These are phyloP conservation scores for Annona cherimola DNA, from an alignment of 164 flowering plant species.

Conservation along the genomic window DNA sequence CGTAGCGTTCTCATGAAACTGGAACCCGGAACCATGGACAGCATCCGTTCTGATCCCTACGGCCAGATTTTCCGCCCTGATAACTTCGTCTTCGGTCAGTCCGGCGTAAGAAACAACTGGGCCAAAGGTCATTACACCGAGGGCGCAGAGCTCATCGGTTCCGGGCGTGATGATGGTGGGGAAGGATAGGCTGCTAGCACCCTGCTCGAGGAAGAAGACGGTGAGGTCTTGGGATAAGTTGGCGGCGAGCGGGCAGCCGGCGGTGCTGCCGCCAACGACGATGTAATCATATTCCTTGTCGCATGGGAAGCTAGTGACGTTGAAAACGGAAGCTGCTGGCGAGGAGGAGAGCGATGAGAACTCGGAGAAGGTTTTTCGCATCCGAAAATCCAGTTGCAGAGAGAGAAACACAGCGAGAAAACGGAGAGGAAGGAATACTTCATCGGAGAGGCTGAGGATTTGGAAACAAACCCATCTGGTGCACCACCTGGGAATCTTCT, in stretches of 20 bases:
- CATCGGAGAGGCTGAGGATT: constrained; percentile 41
- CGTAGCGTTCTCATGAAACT: constrained; percentile 11
- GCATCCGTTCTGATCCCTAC: constrained; percentile 4
- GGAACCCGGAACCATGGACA: constrained; percentile 16
- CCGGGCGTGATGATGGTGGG: constrained; percentile 24
- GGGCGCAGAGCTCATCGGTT: no score
- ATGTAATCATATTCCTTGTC: constrained; percentile 80
- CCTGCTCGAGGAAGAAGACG: constrained; percentile 74
- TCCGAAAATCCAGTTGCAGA: no score
- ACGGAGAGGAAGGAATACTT: no score
- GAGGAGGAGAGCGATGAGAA: no score
- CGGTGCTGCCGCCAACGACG: constrained; percentile 87
- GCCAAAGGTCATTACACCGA: no score
- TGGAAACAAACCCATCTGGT: constrained; percentile 56
- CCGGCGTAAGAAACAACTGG: no score
- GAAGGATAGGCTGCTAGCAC: constrained; percentile 18
- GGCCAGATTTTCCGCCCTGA: neutral
- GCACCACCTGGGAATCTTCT: constrained; percentile 54
- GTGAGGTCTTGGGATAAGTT: constrained; percentile 46
- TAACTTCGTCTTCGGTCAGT: no score
- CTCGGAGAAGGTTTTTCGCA: no score
- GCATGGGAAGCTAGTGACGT: constrained; percentile 60
- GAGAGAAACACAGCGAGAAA: no score
- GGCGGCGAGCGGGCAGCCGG: constrained; percentile 90
- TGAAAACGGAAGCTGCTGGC: constrained; percentile 25